Evolutionary conservation across 495 filamentous ascomycete species (phyloP), one percentile per base, ranked within the genome.

Genomic region (Tuber umbilicatum): DNA sequence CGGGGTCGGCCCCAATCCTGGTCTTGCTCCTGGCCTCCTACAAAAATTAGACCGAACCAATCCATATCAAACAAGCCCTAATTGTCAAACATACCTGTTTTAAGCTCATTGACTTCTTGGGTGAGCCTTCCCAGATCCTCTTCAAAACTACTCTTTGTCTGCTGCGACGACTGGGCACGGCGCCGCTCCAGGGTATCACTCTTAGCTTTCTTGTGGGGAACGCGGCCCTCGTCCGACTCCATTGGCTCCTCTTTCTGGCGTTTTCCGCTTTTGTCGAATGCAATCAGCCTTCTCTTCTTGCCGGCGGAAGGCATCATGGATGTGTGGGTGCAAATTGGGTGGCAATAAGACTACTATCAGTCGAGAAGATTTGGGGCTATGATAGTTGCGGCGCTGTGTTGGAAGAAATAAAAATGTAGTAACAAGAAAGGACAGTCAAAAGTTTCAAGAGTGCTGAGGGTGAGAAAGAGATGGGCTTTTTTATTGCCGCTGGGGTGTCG

Each of bases 81-180:
- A 35, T 27, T 5, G 27, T 23, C 41, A 35, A 71, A 64, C 31
- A 23, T n/a, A 81, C 79, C 81, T 79, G 67, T 78, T 84, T 93
- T 97, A 79, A 97, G 86, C 3, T 89, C 93, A 21, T 85, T 88
- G 55, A 98, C 93, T 83, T 97, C 93, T 84, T 97, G 94, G 47
- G 93, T 93, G 84, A 99, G 86, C 83, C 94, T 97, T 85, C 97
- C 94, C 71, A 99, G 87, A 19, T 97, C 92, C 76, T 97, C 94
- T 84, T 98, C 95, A 80, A 99, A 99, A 73, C 87, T 90, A 47
- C 87, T 88, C 82, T 89, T 90, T 9, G 84, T 85, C 77, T 86
- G 87, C 78, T 90, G 88, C 23, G 89, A 89, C 68, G 87, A 86
- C 76, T 89, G 88, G 74, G 89, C 86, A 45, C 86, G 83, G 39